Base-by-base conservation (phyloP, 2,329 filamentous ascomycete genomes). In the Aureobasidium sp. region DNA sequence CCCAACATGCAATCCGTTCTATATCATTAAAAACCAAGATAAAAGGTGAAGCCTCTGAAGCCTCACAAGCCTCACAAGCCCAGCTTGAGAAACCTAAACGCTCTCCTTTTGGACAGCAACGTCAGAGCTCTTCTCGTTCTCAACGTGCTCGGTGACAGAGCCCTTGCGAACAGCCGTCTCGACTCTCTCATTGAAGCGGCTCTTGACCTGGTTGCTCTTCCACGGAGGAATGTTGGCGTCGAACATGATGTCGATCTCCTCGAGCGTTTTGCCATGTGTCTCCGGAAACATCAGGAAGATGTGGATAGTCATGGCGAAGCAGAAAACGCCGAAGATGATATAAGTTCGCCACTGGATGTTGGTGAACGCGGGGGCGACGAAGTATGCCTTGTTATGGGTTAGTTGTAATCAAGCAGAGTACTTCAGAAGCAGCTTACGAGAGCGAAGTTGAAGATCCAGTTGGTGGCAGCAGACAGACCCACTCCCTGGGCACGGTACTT, bases 401-500 rank as follows among this genome's bases (percentile, higher is more conserved):
- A 55, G 43, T 13, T 11, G 5, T 43, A 15, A 7, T 43, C 40
- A 17, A 3, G 21, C 21, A 43, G 6, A 25, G 2, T 2, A 6
- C 4, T 17, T 23, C 21, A 25, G 2, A 13, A 1, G 21, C 1
- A 10, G 4, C 84, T 67, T 80, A 82, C 3, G 84, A 70, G 78
- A 37, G 42, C 33, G 9, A 54, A 54, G 50, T 54, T 54, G 29
- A 62, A 47, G 33, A 55, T 53, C 77, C 77, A 78, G 66, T 83
- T 84, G 15, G 78, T 77, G 19, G 81, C 74, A 2, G 81, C 79
- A 0, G 82, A 76, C 43, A 85, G 72, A 23, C 79, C 78, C 75
- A 85, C 84, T 21, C 82, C 83, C 2, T 77, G 81, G 2, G 82
- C 83, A 35, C 84, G 79, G 0, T 81, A 83, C 62, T 82, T 81